Conservation (phyloP, 306 rosid genomes). For the Cucumis melo region DNA sequence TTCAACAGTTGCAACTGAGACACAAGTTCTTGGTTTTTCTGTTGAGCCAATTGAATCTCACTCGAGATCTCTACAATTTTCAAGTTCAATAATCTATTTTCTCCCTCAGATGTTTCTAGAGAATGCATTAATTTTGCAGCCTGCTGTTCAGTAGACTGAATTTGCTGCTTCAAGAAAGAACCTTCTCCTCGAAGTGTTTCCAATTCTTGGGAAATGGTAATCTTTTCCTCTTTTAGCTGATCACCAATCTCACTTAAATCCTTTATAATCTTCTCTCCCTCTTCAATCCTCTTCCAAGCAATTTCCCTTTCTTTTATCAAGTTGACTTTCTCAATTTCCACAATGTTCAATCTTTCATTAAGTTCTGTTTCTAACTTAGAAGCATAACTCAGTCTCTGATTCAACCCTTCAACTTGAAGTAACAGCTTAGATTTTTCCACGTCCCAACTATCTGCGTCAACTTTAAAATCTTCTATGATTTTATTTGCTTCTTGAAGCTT, state of each 20-base stretch:
- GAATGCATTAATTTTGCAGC: constrained; percentile 23
- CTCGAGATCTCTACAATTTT: constrained; percentile 34
- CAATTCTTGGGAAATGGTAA: constrained; percentile 32
- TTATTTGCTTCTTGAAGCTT: constrained; percentile 15
- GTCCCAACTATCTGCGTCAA: neutral
- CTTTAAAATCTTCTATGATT: neutral
- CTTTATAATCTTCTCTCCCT: constrained; percentile 35
- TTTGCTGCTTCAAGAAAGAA: constrained; percentile 35
- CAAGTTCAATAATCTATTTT: constrained; percentile 40
- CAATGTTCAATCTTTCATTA: constrained; percentile 21
- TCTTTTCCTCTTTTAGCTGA: constrained; percentile 47
- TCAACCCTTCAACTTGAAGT: constrained; percentile 6
- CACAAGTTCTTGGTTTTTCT: constrained; percentile 29
- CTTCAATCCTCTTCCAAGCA: constrained; percentile 34
- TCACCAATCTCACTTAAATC: constrained; percentile 28
- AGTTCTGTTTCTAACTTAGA: constrained; percentile 17
- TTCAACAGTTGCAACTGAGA: constrained; percentile 31
- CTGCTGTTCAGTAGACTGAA: constrained; percentile 40
- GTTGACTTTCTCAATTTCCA: constrained; percentile 25
- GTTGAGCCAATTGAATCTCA: constrained; percentile 41
- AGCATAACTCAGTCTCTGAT: constrained; percentile 3
- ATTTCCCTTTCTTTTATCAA: constrained; percentile 33
- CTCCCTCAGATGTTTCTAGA: constrained; percentile 41
- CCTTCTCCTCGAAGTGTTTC: constrained; percentile 31
- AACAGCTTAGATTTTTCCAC: neutral